Base-by-base conservation (phyloP, 2,329 filamentous ascomycete genomes). In the Xylariaceae sp. region DNA sequence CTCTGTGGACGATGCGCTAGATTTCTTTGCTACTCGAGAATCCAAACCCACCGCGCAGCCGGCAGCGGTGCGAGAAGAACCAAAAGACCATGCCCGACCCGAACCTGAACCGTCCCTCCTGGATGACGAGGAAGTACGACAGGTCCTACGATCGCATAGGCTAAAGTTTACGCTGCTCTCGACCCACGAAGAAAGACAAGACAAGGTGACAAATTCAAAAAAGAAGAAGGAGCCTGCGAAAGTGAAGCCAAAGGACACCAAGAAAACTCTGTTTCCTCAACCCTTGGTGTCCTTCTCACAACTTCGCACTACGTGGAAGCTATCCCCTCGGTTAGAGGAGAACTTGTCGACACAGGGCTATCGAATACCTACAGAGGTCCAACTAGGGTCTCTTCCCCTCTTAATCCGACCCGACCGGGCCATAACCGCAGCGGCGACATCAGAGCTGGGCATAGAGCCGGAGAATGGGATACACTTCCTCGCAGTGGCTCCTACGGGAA, bases 401-500 rank as follows among this genome's bases (percentile, higher is more conserved):
- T 67, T 97, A 24, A 66, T 97, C 19, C 63, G 71, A 12, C 70
- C 76, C 0, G 66, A 70, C 45, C 66, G 61, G 40, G 74, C 74
- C 1, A 62, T 79, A 5, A 21, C 44, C 19, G 44, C 60, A 14
- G 56, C 57, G 9, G 59, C 58, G 3, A 62, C 59, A 17, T 56
- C 55, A 15, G 61, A 63, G 14, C 41, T 68, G 14, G 51, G 55
- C 11, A 47, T 57, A 18, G 48, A 50, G 18, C 46, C 50, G 5
- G 28, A 47, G 5, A 46, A 51, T 34, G 62, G 61, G 9, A 68
- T 90, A 4, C 83, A 98, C 66, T 78, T 98, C 27, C 64, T 98
- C 47, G 86, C 87, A 0, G 81, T 97, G 30, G 92, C 92, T 3
- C 92, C 92, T 1, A 98, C 92, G 0, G 92, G 92, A 16, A 97